These are phyloP conservation scores for Fallopia convolvulus DNA, from an alignment of 148 eudicot species.

Conservation along the genomic window DNA sequence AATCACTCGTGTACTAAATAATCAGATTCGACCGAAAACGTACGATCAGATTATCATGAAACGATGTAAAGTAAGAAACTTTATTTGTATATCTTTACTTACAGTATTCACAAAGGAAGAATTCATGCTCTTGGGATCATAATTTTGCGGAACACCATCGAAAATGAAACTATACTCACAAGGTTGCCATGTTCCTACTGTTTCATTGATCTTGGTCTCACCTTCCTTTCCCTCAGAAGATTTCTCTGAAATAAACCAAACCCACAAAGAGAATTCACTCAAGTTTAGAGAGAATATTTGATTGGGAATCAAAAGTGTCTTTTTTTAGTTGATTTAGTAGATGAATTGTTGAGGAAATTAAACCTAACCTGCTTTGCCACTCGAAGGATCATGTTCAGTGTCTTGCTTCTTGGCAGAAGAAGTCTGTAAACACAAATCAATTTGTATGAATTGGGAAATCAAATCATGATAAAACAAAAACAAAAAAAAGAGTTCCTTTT, in stretches of 20 bases:
- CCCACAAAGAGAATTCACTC: not conserved
- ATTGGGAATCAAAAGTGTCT: not conserved
- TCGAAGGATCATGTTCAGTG: not conserved
- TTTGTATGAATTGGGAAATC: not conserved
- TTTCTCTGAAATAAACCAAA: not conserved
- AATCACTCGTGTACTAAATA: conserved; percentile 15
- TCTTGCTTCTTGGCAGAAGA: not conserved
- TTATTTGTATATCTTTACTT: not conserved
- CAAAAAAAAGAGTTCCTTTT: too few species aligned
- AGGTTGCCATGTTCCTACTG: not conserved
- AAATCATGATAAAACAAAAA: too few species aligned
- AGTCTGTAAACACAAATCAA: not conserved
- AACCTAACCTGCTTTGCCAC: not conserved
- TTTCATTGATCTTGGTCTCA: not conserved
- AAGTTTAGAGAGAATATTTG: not conserved
- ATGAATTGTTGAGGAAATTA: not conserved
- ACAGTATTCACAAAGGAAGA: not conserved
- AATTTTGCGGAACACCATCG: conserved; percentile 6
- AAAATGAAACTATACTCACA: not conserved
- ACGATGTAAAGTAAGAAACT: not conserved
- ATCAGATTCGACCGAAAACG: not conserved
- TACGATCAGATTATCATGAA: not conserved
- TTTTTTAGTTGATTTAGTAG: not conserved
- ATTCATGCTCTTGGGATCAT: not conserved
- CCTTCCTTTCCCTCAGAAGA: not conserved